Conservation (phyloP, 2,329 filamentous ascomycete species). For the Fusarium siculi region DNA sequence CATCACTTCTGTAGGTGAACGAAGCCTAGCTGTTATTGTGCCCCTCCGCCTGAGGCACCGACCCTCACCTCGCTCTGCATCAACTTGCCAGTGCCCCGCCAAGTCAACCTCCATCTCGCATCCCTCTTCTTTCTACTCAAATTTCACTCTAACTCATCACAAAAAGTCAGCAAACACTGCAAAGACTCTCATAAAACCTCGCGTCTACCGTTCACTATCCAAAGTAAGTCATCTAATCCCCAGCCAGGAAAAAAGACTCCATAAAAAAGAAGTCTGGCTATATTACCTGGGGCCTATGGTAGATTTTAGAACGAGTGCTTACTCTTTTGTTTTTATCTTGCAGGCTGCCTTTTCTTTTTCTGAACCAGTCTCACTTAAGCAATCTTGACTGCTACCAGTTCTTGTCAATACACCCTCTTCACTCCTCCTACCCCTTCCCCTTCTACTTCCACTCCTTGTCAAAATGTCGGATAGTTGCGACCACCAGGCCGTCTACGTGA, state of each 20-base stretch:
- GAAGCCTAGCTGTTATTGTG: not conserved
- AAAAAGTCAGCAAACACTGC: rapidly evolving
- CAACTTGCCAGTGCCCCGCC: not conserved
- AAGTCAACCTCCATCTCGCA: not conserved
- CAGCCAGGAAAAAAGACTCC: not conserved
- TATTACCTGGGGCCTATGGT: not conserved
- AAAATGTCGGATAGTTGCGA: not conserved
- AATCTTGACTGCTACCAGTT: not conserved
- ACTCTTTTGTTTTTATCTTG: not conserved
- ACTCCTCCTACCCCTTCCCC: not conserved
- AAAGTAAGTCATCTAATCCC: not conserved
- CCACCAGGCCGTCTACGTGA: not conserved
- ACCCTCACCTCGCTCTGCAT: not conserved
- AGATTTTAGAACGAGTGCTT: not conserved
- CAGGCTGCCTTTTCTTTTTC: not conserved
- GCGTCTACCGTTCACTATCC: not conserved
- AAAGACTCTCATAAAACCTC: not conserved
- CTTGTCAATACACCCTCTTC: not conserved
- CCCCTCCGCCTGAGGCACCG: not conserved
- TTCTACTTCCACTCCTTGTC: not conserved
- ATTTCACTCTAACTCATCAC: not conserved
- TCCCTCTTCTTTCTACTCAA: not conserved
- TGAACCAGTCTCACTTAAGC: not conserved
- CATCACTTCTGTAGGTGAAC: not conserved
- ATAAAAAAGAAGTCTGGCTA: not conserved